Evolutionary conservation across 169 alveolate genomes (phyloP).

Genomic region (Eimeria necatrix): DNA sequence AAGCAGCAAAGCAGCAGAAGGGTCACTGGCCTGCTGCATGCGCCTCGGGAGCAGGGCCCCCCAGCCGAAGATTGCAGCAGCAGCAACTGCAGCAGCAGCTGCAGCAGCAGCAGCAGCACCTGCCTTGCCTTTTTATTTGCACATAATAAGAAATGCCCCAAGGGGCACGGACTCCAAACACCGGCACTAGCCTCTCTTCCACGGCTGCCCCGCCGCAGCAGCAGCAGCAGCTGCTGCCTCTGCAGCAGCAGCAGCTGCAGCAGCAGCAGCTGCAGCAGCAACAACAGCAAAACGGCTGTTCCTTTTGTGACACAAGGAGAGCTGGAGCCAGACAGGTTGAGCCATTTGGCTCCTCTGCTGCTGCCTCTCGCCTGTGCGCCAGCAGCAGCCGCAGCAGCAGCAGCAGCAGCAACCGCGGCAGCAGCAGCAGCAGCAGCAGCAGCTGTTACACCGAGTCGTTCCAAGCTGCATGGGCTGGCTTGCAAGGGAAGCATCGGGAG

Average conservation of each 20-base stretch:
- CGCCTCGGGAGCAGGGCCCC: no score
- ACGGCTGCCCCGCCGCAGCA: no score
- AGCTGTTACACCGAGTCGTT: not conserved
- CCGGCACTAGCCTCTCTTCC: no score
- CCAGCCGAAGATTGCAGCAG: no score
- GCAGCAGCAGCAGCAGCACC: no score
- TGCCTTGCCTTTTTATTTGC: no score
- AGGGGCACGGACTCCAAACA: no score
- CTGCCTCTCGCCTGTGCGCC: no score
- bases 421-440: constrained; percentile 4
- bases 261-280: constrained; percentile 51
- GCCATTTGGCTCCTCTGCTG: not conserved
- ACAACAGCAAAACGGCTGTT: not conserved
- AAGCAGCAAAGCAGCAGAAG: no score
- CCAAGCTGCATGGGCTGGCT: not conserved
- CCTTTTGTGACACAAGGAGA: not conserved
- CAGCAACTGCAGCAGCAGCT: no score
- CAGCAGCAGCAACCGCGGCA: not conserved
- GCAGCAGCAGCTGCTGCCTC: constrained; percentile 20
- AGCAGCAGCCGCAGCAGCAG: constrained; percentile 10
- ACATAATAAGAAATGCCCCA: no score
- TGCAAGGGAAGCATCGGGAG: not conserved
- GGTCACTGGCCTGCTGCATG: no score
- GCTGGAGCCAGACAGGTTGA: not conserved
- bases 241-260: constrained; percentile 36